These are phyloP conservation scores for Candida corydali DNA, from an alignment of 805 yeast species.

Conservation along the genomic window DNA sequence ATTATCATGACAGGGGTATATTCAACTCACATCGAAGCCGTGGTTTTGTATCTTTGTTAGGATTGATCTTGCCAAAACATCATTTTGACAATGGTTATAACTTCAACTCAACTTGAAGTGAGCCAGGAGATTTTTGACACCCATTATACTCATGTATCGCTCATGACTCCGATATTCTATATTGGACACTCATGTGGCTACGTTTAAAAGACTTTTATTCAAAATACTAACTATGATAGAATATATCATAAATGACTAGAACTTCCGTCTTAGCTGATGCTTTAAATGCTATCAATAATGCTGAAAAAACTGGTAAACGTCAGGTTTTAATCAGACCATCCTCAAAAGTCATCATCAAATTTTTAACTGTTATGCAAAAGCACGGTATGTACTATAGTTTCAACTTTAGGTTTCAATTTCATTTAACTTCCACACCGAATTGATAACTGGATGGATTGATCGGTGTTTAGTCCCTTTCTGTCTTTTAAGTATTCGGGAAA, in stretches of 20 bases:
- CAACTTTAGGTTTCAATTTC: not conserved
- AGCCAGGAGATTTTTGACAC: constrained; percentile 23
- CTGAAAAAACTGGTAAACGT: constrained; percentile 99
- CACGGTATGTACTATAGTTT: constrained; percentile 43
- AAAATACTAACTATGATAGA: too few relatives aligned
- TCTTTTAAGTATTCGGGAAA: constrained; percentile 98
- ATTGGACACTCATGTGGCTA: constrained; percentile 39
- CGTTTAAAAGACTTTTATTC: too few relatives aligned
- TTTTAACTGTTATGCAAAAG: constrained; percentile 94
- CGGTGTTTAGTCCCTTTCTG: constrained; percentile 87
- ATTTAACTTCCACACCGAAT: constrained; percentile 65
- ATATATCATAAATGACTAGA: constrained; percentile 97
- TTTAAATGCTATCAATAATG: constrained; percentile 95
- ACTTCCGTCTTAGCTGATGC: constrained; percentile 98
- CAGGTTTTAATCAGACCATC: constrained; percentile 98
- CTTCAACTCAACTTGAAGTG: constrained; percentile 3
- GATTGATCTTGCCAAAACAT: constrained; percentile 1
- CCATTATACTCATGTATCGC: constrained; percentile 13
- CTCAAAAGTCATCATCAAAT: constrained; percentile 96
- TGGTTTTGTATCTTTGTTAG: not conserved
- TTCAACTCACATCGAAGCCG: not conserved
- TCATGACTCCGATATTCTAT: constrained; percentile 29
- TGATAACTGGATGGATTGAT: constrained; percentile 98
- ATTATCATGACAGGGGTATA: not conserved
- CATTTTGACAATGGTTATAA: constrained; percentile 1